Percentiles rank a stretch among this genome's conserved stretches.
These are phyloP conservation scores for Xylariaceae sp. DNA, from an alignment of 2,329 filamentous ascomycete genomes.

Conservation along the genomic window DNA sequence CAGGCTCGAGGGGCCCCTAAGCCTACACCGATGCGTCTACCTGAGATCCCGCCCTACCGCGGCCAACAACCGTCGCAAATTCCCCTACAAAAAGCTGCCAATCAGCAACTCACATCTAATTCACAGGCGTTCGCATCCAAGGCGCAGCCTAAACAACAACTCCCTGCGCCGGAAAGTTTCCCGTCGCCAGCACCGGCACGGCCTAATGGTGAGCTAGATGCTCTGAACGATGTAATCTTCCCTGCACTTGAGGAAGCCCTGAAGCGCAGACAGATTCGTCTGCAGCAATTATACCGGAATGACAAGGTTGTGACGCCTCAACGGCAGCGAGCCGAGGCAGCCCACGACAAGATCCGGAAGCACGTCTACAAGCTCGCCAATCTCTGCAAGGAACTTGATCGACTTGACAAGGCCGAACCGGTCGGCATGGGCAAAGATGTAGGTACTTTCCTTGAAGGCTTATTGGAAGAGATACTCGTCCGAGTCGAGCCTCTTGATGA, in stretches of 20 bases:
- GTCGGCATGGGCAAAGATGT: slow-evolving; percentile 94
- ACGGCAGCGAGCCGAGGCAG: slow-evolving; percentile 62
- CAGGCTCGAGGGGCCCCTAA: slow-evolving; percentile 37
- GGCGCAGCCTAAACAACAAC: slow-evolving; percentile 46
- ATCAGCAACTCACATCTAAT: slow-evolving; percentile 30
- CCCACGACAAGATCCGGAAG: slow-evolving; percentile 76
- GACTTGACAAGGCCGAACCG: slow-evolving; percentile 76
- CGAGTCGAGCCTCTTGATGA: slow-evolving; percentile 84
- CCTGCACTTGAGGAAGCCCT: slow-evolving; percentile 89
- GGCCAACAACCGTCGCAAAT: slow-evolving; percentile 32
- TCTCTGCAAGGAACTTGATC: slow-evolving; percentile 84
- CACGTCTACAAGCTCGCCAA: slow-evolving; percentile 78
- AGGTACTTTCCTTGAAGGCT: slow-evolving; percentile 80
- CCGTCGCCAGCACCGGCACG: slow-evolving; percentile 53
- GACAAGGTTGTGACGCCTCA: slow-evolving; percentile 50
- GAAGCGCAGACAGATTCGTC: slow-evolving; percentile 64
- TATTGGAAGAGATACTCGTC: slow-evolving; percentile 90
- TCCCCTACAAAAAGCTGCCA: slow-evolving; percentile 21
- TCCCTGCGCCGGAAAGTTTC: slow-evolving; percentile 44
- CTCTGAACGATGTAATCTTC: slow-evolving; percentile 84
- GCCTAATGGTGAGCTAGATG: slow-evolving; percentile 68
- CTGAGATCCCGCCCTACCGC: slow-evolving; percentile 53
- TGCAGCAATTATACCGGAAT: slow-evolving; percentile 48
- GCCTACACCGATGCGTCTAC: slow-evolving; percentile 39
- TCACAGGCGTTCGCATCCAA: slow-evolving; percentile 51